A percentile compares a stretch with the other conserved stretches of the same genome.
phyloP scores from a whole-genome alignment of 495 filamentous ascomycete genomes.

The Poronia punctata region DNA sequence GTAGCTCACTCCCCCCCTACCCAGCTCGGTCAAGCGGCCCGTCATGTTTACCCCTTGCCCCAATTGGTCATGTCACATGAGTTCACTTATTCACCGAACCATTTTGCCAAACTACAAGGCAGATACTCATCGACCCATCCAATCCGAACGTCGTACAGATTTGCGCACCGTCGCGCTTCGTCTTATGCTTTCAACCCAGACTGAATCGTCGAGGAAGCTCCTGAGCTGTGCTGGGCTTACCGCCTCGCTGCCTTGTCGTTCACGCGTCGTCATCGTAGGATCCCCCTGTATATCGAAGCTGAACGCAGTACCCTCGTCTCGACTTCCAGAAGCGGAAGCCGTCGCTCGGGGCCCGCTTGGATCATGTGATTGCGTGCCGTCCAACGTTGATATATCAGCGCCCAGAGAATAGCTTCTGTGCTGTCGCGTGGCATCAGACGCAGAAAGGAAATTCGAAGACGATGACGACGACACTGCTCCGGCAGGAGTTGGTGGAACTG shows the following conservation, averaged over 20 bases:
- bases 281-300: conserved; percentile 37
- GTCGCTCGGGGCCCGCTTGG: conserved; percentile 31
- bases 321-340: conserved; percentile 24
- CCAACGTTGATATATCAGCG: conserved; percentile 35
- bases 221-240: conserved; percentile 75
- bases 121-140: conserved; percentile 13
- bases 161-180: conserved; percentile 76
- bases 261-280: conserved; percentile 31
- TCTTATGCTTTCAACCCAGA: conserved; percentile 87
- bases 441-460: conserved; percentile 27
- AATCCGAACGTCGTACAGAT: conserved; percentile 26
- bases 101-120: too few species aligned
- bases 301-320: conserved; percentile 27
- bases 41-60: too few species aligned
- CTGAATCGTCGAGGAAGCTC: conserved; percentile 74
- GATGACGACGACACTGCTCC: too few species aligned
- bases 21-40: too few species aligned
- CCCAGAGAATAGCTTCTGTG: conserved; percentile 34
- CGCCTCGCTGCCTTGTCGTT: conserved; percentile 55
- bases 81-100: too few species aligned
- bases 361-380: conserved; percentile 36
- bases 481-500: conserved; percentile 11
- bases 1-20: too few species aligned
- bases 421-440: conserved; percentile 28
- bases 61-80: too few species aligned